These are phyloP conservation scores for Carex myosuroides DNA, from an alignment of 176 grass and related monocot species.

Conservation along the genomic window DNA sequence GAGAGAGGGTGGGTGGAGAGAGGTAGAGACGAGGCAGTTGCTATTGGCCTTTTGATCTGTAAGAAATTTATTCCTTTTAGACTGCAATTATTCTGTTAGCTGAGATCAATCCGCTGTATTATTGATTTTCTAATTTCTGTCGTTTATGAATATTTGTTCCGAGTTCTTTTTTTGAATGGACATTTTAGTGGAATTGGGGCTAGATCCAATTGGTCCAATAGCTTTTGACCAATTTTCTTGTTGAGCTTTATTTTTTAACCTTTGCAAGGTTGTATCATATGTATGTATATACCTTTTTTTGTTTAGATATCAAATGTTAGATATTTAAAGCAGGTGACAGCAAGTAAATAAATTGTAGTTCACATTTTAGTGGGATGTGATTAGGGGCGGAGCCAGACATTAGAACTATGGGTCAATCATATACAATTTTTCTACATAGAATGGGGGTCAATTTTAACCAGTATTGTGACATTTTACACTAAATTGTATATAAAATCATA, in stretches of 20 bases:
- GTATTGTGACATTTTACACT: no score
- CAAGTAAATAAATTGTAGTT: not conserved
- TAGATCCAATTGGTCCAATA: not conserved
- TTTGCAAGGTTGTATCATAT: not conserved
- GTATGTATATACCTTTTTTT: not conserved
- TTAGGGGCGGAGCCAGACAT: no score
- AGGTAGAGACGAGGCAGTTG: constrained; percentile 8
- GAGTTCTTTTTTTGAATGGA: not conserved
- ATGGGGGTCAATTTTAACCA: no score
- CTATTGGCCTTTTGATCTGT: constrained; percentile 24
- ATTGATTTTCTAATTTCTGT: not conserved
- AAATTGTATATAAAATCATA: no score
- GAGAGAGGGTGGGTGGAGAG: constrained; percentile 6
- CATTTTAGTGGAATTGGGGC: constrained; percentile 1
- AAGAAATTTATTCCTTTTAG: not conserved
- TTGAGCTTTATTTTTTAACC: not conserved
- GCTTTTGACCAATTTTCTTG: not conserved
- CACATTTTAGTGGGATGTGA: not conserved
- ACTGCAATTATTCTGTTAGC: constrained; percentile 2
- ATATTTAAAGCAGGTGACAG: not conserved
- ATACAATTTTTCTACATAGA: no score
- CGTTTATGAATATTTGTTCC: not conserved
- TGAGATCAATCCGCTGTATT: constrained; percentile 9
- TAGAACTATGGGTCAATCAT: no score
- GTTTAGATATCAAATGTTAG: not conserved